Base-by-base conservation (phyloP, 345 rosid genomes). In the Lepidium sativum region DNA sequence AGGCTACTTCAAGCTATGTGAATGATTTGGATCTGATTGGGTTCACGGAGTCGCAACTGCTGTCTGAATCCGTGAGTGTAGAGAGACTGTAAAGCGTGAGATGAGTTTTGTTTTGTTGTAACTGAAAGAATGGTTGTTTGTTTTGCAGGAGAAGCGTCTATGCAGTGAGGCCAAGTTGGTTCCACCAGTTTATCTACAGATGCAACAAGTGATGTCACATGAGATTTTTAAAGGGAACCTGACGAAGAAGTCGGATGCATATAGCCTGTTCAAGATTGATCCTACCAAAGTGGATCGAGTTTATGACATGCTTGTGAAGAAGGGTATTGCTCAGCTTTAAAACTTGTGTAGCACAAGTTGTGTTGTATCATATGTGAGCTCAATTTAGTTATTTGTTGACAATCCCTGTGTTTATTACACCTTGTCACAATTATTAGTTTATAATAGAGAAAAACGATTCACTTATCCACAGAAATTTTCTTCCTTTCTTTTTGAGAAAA, bases 301-400 rank as follows among this genome's bases (percentile, higher is more conserved):
- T 15, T 91, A 90, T 61, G 96, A 94, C 51, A 86, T 91, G 84
- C 92, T 94, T 37, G 95, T 91, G 75, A 86, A 83, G 73, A 94
- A 94, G 75, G 99, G 97, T 38, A 81, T 94, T 68, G 95, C 96
- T 67, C 85, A 70, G 2, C 83, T 83, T 3, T 86, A 66, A 66
- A 72, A 20, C 66, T n/a, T 63, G 35, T 55, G 33, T 55, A 55
- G 12, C 52, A 47, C 52, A 47, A 48, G 52, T 21, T 21, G 20
- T 51, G 42, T 59, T 51, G 70, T 65, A 63, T 39, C 65, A 62
- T 70, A n/a, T 71, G 65, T 48, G 70, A 47, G 59, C 65, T 63
- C 59, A 20, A 21, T 31, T 40, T 55, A 38, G 75, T 47, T 63
- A 70, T 42, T 34, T 51, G 61, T 55, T 15, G 35, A 51, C 67